Evolutionary conservation across 73 alveolate genomes (phyloP), one percentile per base, ranked within the genome.

Genomic region (Paraurostyla sp.): DNA sequence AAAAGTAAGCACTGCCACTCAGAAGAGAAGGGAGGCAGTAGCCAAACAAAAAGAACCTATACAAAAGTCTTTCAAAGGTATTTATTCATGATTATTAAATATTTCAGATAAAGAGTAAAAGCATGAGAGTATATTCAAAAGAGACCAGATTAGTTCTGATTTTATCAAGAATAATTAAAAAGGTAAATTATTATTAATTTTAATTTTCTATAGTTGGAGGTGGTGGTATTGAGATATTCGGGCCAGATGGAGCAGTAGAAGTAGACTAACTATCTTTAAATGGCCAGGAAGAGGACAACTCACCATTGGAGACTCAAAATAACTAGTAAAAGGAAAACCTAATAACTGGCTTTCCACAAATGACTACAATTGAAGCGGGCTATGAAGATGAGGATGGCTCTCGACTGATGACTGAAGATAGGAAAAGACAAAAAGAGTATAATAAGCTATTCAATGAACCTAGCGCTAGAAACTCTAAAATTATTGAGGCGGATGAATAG

Each of bases 191-290:
- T 23, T 60, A 51, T 58, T 88, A 75, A 22, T 35, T 22, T 13
- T 58, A 32, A 33, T 9, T 30, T n/a, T 25, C n/a, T 3, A 65
- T 1, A 57, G 46, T 15, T 0, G 76, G 9, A 38, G 33, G 80
- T 25, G 62, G 92, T 68, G 92, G 62, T 9, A 46, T 46, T 45
- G 85, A 78, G 35, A 78, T 78, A 78, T 78, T 78, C n/a, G 89
- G 51, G 13, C 86, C 86, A 25, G 52, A 73, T 7, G 71, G 86
- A 3, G 43, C 84, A 16, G 62, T 49, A 43, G 56, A 48, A 25
- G 71, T 45, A 20, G 71, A 73, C 1, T 15, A 18, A 46, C 57
- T 15, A 15, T 46, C 57, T 46, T 48, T 29, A 20, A 29, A 7
- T 2, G 89, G 32, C 35, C 33, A 52, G 13, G 60, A 20, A n/a